Evolutionary conservation across 1,284 basidiomycete species (phyloP).

Genomic region (Anthracocystis setariae): DNA sequence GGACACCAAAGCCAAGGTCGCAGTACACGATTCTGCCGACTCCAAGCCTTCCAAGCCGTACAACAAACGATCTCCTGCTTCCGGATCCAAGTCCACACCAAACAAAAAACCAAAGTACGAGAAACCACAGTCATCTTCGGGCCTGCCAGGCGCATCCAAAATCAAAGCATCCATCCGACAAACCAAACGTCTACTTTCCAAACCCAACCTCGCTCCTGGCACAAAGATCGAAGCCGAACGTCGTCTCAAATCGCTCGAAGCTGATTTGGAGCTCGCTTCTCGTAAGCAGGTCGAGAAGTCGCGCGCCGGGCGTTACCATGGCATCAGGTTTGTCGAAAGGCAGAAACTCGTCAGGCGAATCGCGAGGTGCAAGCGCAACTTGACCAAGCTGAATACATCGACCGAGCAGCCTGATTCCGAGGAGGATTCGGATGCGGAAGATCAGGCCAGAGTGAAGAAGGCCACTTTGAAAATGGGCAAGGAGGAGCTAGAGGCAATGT

Average conservation of each 20-base stretch:
- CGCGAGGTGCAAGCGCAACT: conserved; percentile 27
- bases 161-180: conserved; percentile 55
- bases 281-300: conserved; percentile 41
- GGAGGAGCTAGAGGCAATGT: conserved; percentile 12
- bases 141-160: conserved; percentile 41
- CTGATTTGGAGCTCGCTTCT: conserved; percentile 36
- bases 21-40: conserved; percentile 6
- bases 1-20: conserved; percentile 23
- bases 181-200: conserved; percentile 53
- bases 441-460: conserved; percentile 20
- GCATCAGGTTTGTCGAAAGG: conserved; percentile 52
- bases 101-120: conserved; percentile 32
- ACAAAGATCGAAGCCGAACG: conserved; percentile 58
- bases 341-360: conserved; percentile 43
- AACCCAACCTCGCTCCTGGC: conserved; percentile 49
- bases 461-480: conserved; percentile 26
- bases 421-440: conserved; percentile 21
- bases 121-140: conserved; percentile 14
- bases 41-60: conserved; percentile 7
- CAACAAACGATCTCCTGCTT: conserved; percentile 18
- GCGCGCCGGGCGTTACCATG: conserved; percentile 43
- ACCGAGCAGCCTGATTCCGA: conserved; percentile 9
- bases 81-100: conserved; percentile 18
- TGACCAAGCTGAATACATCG: conserved; percentile 11
- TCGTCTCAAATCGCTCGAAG: conserved; percentile 44